Conservation (phyloP, 306 rosid genomes). For the Elaeagnus macrophylla region DNA sequence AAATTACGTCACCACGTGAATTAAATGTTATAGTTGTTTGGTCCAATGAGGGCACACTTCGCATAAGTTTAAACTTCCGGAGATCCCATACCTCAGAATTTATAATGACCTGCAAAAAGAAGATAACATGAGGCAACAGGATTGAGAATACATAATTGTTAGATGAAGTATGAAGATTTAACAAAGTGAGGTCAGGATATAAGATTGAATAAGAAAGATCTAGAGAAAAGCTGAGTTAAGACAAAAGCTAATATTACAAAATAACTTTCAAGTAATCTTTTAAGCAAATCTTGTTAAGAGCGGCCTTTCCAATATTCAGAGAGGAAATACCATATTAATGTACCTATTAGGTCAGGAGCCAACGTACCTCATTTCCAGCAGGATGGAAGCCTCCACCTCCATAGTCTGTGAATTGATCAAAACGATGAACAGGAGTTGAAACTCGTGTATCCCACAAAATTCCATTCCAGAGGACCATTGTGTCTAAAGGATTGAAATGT, state of each 20-base stretch:
- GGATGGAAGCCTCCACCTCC: slow-evolving; percentile 99
- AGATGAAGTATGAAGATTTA: not conserved
- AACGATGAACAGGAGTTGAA: slow-evolving; percentile 70
- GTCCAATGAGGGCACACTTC: slow-evolving; percentile 91
- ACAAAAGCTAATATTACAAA: too few relatives aligned
- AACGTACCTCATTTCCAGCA: slow-evolving; percentile 89
- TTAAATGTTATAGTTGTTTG: slow-evolving; percentile 85
- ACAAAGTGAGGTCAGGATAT: not conserved
- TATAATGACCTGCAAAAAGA: slow-evolving; percentile 71
- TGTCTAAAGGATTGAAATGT: slow-evolving; percentile 80
- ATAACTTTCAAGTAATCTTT: too few relatives aligned
- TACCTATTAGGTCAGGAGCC: not conserved
- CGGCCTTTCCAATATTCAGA: not conserved
- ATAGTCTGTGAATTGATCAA: slow-evolving; percentile 94
- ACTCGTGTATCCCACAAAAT: slow-evolving; percentile 84
- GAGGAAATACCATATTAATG: not conserved
- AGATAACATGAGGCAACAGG: not conserved
- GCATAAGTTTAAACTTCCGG: slow-evolving; percentile 76
- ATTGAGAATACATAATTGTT: not conserved
- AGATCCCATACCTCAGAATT: slow-evolving; percentile 99
- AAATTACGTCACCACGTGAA: slow-evolving; percentile 87
- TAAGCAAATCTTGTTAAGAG: too few relatives aligned
- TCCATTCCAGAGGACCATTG: slow-evolving; percentile 95
- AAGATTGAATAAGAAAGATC: too few relatives aligned
- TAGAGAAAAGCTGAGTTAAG: too few relatives aligned